Base-by-base conservation (phyloP, 1,284 basidiomycete genomes). In the Irpex rosettiformis region DNA sequence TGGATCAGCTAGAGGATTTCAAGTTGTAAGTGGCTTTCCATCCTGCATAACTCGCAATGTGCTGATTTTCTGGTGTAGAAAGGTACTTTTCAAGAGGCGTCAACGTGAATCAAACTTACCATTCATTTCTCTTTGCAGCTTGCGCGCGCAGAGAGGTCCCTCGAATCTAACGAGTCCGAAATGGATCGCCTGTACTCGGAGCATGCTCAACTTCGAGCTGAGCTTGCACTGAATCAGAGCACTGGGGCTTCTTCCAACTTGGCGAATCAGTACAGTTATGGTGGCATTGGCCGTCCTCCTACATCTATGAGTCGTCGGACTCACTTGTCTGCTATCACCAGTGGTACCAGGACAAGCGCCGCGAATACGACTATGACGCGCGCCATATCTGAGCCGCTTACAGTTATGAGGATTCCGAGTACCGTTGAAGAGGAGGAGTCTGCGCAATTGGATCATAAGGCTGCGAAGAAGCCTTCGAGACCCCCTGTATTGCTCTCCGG, bases 1-100 rank as follows among this genome's bases (percentile, higher is more conserved):
- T 74, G 45, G 62, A 61, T 2, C 65, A 65, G 25, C 68, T 75
- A 58, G 62, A 58, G 5, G 58, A 66, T 49, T 68, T 69, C 61
- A 65, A 65, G 54, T 27, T 57, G 73, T 76, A 57, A 65, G 66
- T 63, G 30, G n/a, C 24, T 48, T 18, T n/a, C 43, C 30, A 16
- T 22, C 18, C 59, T 27, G 30, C 21, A 22, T 4, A 10, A 3
- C 13, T 6, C 8, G 42, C 48, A 25, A 40, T 24, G 7, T 18
- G 27, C 42, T 54, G 18, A 43, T 37, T 18, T 16, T 16, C 43
- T 57, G 42, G 37, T 58, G 29, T 24, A 62, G 62, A 37, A 61
- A 63, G 62, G 62, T 61, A 42, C 24, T 43, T 21, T 28, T 6
- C n/a, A 24, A 22, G 42, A 27, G 27, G 4, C 33, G 33, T 37